Base-by-base conservation (phyloP, 192 early-diverging fungal species). In the Umbelopsis vinacea region DNA sequence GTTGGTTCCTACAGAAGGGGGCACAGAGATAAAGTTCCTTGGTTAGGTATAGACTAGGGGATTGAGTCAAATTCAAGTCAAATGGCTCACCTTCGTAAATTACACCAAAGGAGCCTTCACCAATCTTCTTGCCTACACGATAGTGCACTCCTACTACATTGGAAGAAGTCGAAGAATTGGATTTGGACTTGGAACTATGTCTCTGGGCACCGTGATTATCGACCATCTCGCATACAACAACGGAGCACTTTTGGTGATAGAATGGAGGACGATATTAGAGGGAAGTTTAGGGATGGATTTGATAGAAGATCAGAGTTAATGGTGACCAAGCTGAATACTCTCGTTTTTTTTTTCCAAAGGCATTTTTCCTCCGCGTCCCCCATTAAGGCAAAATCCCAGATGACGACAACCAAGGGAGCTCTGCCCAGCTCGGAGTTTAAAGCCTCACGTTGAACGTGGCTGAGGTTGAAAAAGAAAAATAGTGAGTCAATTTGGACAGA, bases 1-100 rank as follows among this genome's bases (percentile, higher is more conserved):
- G 77, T 97, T 93, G 68, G 85, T 82, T n/a, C 93, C 91, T 93
- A 71, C 5, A 21, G 40, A 43, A 4, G 40, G n/a, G 43, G 57
- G 70, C 0, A 45, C 17, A 47, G 43, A 46, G 38, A 52, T 21
- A 24, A 24, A 24, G 26, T 54, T 11, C 22, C 53, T 26, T 26
- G 53, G 5, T 22, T 54, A 54, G 53, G 8, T 7, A 7, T 43
- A 37, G 26, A 5, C 10, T 35, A 29, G 15, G 35, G 2, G 26
- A 37, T 0, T 4, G 10, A 7, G 1, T 50, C 14, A 10, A 2
- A 17, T 26, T 26, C 33, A 63, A 37, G 15, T 50, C 4, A 14
- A 37, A 60, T 35, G 2, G 29, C 37, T 48, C 79, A 86, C 84
- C 84, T 82, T 78, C 76, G 73, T 80, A 86, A 70, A 86, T 81